These are phyloP conservation scores for Lichtheimia ornata DNA, from an alignment of 371 early-diverging fungal species.

Conservation along the genomic window DNA sequence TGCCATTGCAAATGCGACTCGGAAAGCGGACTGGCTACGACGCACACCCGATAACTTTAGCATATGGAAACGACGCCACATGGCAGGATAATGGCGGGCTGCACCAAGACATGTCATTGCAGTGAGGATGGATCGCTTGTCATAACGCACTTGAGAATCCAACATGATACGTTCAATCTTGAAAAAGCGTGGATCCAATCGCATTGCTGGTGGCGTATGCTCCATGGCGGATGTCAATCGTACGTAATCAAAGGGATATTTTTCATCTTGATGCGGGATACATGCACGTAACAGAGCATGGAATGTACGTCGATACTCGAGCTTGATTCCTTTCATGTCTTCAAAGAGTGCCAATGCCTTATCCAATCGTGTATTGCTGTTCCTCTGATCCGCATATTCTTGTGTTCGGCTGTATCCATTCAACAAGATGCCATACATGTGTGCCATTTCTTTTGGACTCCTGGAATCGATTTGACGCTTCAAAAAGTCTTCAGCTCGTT, in stretches of 20 bases:
- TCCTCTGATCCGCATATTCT: conserved; percentile 18
- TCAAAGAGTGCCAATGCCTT: conserved; percentile 30
- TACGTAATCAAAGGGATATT: conserved; percentile 42
- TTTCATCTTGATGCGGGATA: conserved; percentile 30
- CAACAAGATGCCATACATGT: conserved; percentile 25
- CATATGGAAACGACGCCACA: conserved; percentile 45
- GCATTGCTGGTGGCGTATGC: conserved; percentile 5
- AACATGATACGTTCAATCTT: conserved; percentile 51
- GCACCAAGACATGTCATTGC: conserved; percentile 45
- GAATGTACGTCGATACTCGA: conserved; percentile 23
- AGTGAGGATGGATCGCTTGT: conserved; percentile 32
- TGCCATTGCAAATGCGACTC: conserved; percentile 36
- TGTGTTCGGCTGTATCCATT: conserved; percentile 34
- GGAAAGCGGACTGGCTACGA: conserved; percentile 38
- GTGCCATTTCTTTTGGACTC: conserved; percentile 28
- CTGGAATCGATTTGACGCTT: conserved; percentile 3
- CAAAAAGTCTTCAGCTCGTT: conserved; percentile 29
- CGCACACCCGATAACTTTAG: conserved; percentile 35
- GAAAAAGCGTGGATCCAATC: conserved; percentile 40
- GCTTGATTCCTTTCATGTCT: conserved; percentile 10
- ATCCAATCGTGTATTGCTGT: conserved; percentile 34
- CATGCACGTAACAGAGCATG: conserved; percentile 43
- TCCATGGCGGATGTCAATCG: conserved; percentile 16
- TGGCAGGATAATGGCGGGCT: conserved; percentile 33
- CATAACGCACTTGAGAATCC: conserved; percentile 34